Evolutionary conservation across 257 asterid species (phyloP), one percentile per base, ranked within the genome.

Genomic region (Nicotiana otophora): DNA sequence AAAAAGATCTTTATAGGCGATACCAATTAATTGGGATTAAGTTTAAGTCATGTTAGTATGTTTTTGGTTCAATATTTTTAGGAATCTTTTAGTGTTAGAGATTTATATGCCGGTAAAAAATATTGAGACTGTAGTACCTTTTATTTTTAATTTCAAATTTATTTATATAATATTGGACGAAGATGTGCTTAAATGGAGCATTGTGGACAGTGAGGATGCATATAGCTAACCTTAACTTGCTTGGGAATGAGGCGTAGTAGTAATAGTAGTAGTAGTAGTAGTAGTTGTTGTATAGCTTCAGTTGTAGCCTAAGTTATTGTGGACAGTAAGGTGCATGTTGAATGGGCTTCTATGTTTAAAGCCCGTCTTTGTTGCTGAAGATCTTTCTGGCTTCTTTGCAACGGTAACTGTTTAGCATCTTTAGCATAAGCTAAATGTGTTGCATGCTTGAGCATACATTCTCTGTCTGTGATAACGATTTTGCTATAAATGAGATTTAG

Each of bases 371-470:
- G 42, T 51, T 75, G 10, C 80, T 51, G 63, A 75, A 75, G 80
- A 75, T 16, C 80, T 75, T 28, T 28, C 17, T 75, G 80, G 28
- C 63, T 12, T 58, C 28, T 48, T 16, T 46, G 23, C 51, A n/a
- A 64, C 54, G 4, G 57, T 58, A 17, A 30, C 72, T 87, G 74
- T 83, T 84, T 74, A 86, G 34, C 28, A 74, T 74, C 62, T 74
- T 26, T 23, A 72, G 39, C 62, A 26, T 14, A 48, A 74, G 79
- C 61, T 46, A 26, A 48, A 48, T 19, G 0, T 8, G 5, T 48
- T 74, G 51, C 80, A 9, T 48, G 15, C 62, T 48, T 54, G 46
- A 75, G 26, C 46, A 51, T 75, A 75, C 26, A 36, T 75, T 74
- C 80, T 36, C 42, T 81, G 28, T 48, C 17, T 16, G 31, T 12